Evolutionary conservation across 495 filamentous ascomycete species (phyloP), one percentile per base, ranked within the genome.

Genomic region (Pseudevernia furfuracea): DNA sequence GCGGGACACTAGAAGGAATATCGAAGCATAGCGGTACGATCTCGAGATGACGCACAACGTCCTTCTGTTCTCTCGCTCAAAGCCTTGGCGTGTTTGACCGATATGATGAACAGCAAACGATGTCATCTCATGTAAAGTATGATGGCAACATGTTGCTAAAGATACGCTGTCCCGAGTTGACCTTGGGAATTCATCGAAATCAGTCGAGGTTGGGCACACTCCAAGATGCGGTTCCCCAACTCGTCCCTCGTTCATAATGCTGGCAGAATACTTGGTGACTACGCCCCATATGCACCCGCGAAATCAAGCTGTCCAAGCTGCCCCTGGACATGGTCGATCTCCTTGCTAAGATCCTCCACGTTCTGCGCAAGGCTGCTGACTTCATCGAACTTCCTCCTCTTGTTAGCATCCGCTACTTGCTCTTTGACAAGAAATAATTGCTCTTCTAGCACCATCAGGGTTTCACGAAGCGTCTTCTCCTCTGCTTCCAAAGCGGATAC

Each of bases 361-460:
- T 96, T 98, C 70, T 85, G 79, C 25, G 85, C 84, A 62, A 98
- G 76, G 36, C 87, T 88, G 63, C 82, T 82, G 3, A 95, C 90
- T 73, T 98, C 94, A 72, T 98, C 94, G 64, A 96, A 96, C 67
- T 88, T 87, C 61, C 94, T 81, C 41, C 86, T 82, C 65, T 86
- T 89, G 59, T 87, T 88, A 5, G 94, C 93, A 56, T 89, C 86
- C 9, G 80, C 85, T 57, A 97, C 82, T 91, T 97, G 97, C 68
- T 90, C 87, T 23, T 85, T 82, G 0, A 98, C 91, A 71, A 97
- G 83, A 71, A 96, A 97, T 71, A 85, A 85, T 74, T 98, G 94
- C 72, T 98, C 94, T 76, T 97, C 94, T 0, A 98, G 79, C 30
- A 98, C 89, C 49, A 96, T 91, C 23, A 97, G 75, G 48, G 85